A percentile compares a stretch with the other conserved stretches of the same genome.
phyloP scores from a whole-genome alignment of 2,329 filamentous ascomycete species.

The Botryotinia narcissicola region DNA sequence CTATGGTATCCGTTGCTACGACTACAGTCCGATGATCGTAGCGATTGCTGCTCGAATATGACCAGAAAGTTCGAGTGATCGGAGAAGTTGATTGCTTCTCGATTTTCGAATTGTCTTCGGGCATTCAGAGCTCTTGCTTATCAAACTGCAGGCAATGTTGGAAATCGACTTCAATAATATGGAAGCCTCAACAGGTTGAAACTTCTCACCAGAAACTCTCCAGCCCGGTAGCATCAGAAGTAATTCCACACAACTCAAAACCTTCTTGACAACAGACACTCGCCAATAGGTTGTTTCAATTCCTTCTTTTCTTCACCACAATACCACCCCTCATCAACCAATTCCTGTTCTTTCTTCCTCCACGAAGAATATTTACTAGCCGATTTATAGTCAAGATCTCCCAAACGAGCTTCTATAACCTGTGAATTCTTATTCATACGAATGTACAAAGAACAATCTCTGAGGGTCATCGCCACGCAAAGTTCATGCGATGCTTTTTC shows the following conservation, averaged over 20 bases:
- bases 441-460: slow-evolving; percentile 75
- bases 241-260: neutral
- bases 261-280: slow-evolving; percentile 14
- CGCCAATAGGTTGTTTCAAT: slow-evolving; percentile 19
- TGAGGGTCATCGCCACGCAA: slow-evolving; percentile 72
- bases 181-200: too few species aligned
- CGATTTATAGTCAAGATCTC: slow-evolving; percentile 77
- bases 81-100: neutral
- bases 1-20: neutral
- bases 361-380: slow-evolving; percentile 67
- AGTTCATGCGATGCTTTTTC: slow-evolving; percentile 47
- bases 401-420: slow-evolving; percentile 57
- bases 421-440: slow-evolving; percentile 47
- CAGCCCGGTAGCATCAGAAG: neutral
- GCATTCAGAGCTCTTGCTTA: neutral
- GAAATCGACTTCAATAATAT: neutral
- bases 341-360: slow-evolving; percentile 58
- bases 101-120: neutral
- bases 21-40: neutral
- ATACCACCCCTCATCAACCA: slow-evolving; percentile 71
- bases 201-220: neutral
- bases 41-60: neutral
- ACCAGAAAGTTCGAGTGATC: neutral
- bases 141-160: neutral
- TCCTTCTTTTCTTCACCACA: slow-evolving; percentile 39